Conservation (phyloP, 1,284 basidiomycete genomes). For the Hymenochaete sp. region DNA sequence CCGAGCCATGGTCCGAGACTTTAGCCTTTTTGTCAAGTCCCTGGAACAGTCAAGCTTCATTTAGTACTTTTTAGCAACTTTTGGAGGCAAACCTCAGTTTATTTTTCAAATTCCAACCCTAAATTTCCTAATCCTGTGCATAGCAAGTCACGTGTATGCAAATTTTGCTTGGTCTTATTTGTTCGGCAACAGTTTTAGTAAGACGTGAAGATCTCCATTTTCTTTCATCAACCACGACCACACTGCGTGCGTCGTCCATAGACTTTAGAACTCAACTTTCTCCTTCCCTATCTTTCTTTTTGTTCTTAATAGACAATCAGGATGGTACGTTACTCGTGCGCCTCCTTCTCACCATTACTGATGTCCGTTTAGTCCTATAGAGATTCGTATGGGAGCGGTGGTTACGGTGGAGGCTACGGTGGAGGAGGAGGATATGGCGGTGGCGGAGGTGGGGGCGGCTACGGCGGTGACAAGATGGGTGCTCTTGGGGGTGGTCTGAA, state of each 20-base stretch:
- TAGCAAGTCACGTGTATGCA: too few relatives aligned
- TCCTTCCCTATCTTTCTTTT: slow-evolving; percentile 16
- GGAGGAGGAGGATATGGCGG: slow-evolving; percentile 27
- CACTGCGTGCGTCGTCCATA: not conserved
- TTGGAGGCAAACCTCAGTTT: too few relatives aligned
- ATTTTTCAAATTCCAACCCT: too few relatives aligned
- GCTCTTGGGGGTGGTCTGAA: slow-evolving; percentile 79
- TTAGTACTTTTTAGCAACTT: too few relatives aligned
- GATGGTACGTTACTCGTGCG: slow-evolving; percentile 9
- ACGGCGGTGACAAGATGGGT: slow-evolving; percentile 70
- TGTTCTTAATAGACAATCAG: slow-evolving; percentile 29
- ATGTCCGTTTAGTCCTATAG: slow-evolving; percentile 19
- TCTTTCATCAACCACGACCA: not conserved
- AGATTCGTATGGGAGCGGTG: slow-evolving; percentile 23
- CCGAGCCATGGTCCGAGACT: too few relatives aligned
- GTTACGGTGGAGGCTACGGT: slow-evolving; percentile 30
- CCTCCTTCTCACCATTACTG: not conserved
- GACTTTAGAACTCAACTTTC: not conserved
- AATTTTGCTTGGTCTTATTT: too few relatives aligned
- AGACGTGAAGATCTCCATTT: too few relatives aligned
- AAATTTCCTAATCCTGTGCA: too few relatives aligned
- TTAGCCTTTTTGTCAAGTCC: too few relatives aligned
- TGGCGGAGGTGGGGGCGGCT: slow-evolving; percentile 38
- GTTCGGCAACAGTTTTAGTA: too few relatives aligned
- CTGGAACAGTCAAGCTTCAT: too few relatives aligned